Percentiles rank a stretch among this genome's conserved stretches.
phyloP scores from a whole-genome alignment of 768 basidiomycete genomes.

The Hypholoma sublateritium region DNA sequence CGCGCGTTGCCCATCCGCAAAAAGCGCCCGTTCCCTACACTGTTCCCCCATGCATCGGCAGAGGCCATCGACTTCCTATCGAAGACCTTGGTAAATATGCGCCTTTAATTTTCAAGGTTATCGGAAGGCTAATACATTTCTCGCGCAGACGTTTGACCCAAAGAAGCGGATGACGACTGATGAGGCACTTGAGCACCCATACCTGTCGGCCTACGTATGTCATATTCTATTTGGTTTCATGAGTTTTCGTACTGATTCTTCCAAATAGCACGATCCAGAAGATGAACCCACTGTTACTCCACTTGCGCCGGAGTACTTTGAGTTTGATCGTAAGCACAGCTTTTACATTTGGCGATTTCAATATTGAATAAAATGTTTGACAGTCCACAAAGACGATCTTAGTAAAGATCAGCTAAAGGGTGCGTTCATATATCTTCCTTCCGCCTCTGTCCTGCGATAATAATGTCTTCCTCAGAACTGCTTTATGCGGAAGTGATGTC shows the following conservation, averaged over 20 bases:
- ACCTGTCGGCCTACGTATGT: constrained; percentile 73
- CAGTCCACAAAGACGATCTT: constrained; percentile 73
- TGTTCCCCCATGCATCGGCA: constrained; percentile 78
- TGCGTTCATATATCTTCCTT: constrained; percentile 14
- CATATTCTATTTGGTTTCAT: background rate
- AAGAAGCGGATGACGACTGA: constrained; percentile 83
- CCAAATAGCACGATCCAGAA: constrained; percentile 73
- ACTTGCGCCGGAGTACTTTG: constrained; percentile 84
- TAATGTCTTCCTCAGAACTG: constrained; percentile 43
- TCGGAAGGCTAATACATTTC: constrained; percentile 7
- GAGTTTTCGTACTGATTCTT: constrained; percentile 4
- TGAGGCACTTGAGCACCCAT: constrained; percentile 81
- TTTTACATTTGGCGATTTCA: no score
- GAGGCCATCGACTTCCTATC: constrained; percentile 73
- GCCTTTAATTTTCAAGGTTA: background rate
- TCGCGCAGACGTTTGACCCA: constrained; percentile 75
- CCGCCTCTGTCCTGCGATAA: background rate
- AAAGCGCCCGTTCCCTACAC: constrained; percentile 60
- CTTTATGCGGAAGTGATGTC: constrained; percentile 83
- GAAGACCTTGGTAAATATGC: constrained; percentile 60
- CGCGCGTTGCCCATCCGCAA: constrained; percentile 84
- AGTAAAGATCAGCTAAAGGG: constrained; percentile 76
- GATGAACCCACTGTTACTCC: constrained; percentile 86
- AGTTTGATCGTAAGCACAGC: constrained; percentile 70
- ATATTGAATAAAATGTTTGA: constrained; percentile 2